Evolutionary conservation across 306 rosid species (phyloP).

Genomic region (Calophaca sinica): DNA sequence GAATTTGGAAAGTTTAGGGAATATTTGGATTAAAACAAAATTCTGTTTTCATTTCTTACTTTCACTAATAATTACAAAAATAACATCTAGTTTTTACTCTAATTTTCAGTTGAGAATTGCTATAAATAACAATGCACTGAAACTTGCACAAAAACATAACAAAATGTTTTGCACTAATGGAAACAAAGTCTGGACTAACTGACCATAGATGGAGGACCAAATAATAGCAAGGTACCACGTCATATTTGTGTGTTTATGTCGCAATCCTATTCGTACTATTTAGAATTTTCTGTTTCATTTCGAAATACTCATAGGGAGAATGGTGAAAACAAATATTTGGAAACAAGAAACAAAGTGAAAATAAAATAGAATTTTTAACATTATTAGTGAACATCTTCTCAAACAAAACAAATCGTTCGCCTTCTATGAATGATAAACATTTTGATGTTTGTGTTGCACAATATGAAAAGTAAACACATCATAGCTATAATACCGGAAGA

Average conservation of each 20-base stretch:
- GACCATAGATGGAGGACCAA: no score
- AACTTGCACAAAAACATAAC: no score
- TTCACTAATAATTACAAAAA: background rate
- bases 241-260: no score
- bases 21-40: background rate
- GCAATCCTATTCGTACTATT: no score
- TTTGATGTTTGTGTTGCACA: background rate
- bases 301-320: no score
- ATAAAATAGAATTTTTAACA: background rate
- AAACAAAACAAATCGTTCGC: background rate
- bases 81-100: background rate
- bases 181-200: no score
- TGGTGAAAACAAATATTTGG: no score
- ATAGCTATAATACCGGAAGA: slow-evolving; percentile 6
- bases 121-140: no score
- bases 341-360: background rate
- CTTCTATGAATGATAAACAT: background rate
- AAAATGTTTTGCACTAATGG: no score
- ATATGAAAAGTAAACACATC: slow-evolving; percentile 22
- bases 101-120: no score
- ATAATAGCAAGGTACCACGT: no score
- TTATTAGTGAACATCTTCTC: background rate
- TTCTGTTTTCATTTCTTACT: background rate
- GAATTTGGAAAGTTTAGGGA: background rate
- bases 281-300: no score